Conservation (phyloP, 2,329 filamentous ascomycete genomes). For the Thelonectria discophora region DNA sequence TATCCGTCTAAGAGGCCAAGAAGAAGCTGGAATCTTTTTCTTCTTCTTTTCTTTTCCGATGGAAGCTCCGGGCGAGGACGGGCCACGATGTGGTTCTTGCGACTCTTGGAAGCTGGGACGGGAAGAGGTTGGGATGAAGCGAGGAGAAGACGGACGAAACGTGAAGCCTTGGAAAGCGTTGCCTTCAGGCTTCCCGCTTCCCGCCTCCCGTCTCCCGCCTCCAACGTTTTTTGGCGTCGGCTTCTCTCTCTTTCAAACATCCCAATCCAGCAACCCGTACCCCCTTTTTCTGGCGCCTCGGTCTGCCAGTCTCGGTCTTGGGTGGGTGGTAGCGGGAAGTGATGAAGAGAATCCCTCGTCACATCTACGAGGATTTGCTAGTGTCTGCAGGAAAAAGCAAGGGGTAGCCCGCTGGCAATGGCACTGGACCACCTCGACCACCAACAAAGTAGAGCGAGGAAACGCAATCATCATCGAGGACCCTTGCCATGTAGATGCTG, state of each 20-base stretch:
- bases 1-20: no score
- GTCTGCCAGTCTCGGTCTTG: background rate
- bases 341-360: background rate
- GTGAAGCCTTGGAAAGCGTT: no score
- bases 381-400: slow-evolving; percentile 13
- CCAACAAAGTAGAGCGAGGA: background rate
- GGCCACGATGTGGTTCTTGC: slow-evolving; percentile 31
- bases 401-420: background rate
- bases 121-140: slow-evolving; percentile 18
- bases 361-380: slow-evolving; percentile 7
- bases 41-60: background rate
- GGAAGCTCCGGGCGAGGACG: slow-evolving; percentile 27
- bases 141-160: slow-evolving; percentile 5
- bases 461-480: background rate
- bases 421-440: background rate
- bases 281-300: background rate
- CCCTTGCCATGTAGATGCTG: background rate
- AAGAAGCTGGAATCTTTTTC: no score
- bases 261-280: background rate
- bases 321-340: background rate
- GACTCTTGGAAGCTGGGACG: slow-evolving; percentile 1
- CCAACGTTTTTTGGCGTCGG: no score
- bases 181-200: no score
- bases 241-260: background rate
- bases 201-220: no score